A percentile compares a stretch with the other conserved stretches of the same genome.
phyloP scores from a whole-genome alignment of 2,329 filamentous ascomycete species.

The Exophiala dermatitidis region DNA sequence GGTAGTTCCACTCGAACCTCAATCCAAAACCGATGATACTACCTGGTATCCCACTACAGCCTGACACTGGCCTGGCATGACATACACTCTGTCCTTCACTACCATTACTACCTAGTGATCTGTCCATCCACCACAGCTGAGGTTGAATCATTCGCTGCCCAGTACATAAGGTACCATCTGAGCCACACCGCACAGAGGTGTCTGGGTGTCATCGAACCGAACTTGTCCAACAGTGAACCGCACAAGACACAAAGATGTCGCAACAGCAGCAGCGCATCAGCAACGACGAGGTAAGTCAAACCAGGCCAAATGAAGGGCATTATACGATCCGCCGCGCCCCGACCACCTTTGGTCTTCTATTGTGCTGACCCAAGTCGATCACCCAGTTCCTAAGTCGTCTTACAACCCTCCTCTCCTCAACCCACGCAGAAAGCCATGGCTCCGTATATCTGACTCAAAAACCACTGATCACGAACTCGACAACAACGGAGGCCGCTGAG shows the following conservation, averaged over 20 bases:
- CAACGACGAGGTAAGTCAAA: conserved; percentile 36
- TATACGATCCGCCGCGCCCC: background rate
- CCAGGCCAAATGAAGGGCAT: background rate
- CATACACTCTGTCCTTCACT: no score
- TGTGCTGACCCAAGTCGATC: no score
- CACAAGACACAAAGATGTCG: background rate
- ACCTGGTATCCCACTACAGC: no score
- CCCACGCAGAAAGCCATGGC: conserved; percentile 36
- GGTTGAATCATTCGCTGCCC: background rate
- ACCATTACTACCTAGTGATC: no score
- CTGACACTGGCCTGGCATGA: no score
- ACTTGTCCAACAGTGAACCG: background rate
- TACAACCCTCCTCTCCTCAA: conserved; percentile 34
- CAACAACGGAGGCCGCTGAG: conserved; percentile 46
- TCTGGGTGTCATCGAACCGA: no score
- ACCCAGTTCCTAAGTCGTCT: conserved; percentile 41
- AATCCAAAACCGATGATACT: background rate
- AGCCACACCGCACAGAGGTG: no score
- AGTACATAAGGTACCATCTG: background rate
- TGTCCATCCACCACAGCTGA: no score
- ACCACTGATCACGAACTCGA: conserved; percentile 43
- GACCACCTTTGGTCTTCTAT: background rate
- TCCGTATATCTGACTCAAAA: conserved; percentile 42
- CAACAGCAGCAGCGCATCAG: conserved; percentile 30
- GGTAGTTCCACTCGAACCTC: background rate